These are phyloP conservation scores for Boeremia exigua DNA, from an alignment of 2,329 filamentous ascomycete species.

Conservation along the genomic window DNA sequence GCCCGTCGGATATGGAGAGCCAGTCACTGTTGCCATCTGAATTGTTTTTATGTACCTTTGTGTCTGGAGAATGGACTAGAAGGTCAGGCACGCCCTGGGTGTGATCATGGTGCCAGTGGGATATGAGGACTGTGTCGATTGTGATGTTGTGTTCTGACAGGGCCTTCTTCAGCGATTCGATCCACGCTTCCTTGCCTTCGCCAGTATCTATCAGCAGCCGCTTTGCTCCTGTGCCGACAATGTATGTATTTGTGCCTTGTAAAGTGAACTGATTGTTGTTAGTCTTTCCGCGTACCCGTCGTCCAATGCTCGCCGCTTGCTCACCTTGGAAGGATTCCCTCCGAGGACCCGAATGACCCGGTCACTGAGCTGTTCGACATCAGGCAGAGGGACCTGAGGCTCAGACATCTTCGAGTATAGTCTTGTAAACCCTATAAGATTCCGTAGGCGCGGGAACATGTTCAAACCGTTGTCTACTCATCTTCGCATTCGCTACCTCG, in stretches of 20 bases:
- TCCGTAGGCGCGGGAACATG: slow-evolving; percentile 35
- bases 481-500: slow-evolving; percentile 26
- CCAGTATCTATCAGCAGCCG: slow-evolving; percentile 91
- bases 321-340: slow-evolving; percentile 85
- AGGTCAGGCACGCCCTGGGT: slow-evolving; percentile 76
- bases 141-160: slow-evolving; percentile 72
- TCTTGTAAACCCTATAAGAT: slow-evolving; percentile 27
- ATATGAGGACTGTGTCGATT: slow-evolving; percentile 75
- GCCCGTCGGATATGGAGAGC: slow-evolving; percentile 62
- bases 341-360: slow-evolving; percentile 83
- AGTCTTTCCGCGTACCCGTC: slow-evolving; percentile 8
- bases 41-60: slow-evolving; percentile 70
- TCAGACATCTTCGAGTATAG: slow-evolving; percentile 61
- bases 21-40: slow-evolving; percentile 56
- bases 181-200: slow-evolving; percentile 79
- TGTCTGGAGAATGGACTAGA: slow-evolving; percentile 66
- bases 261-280: slow-evolving; percentile 60
- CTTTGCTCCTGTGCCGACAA: slow-evolving; percentile 75
- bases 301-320: slow-evolving; percentile 12
- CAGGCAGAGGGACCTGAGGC: slow-evolving; percentile 69
- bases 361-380: slow-evolving; percentile 78
- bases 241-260: slow-evolving; percentile 93
- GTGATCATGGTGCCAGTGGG: slow-evolving; percentile 94
- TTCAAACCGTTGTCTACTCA: slow-evolving; percentile 15
- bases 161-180: slow-evolving; percentile 66